Evolutionary conservation across 2,329 filamentous ascomycete genomes (phyloP).

Genomic region (Didymosphaeria variabile): DNA sequence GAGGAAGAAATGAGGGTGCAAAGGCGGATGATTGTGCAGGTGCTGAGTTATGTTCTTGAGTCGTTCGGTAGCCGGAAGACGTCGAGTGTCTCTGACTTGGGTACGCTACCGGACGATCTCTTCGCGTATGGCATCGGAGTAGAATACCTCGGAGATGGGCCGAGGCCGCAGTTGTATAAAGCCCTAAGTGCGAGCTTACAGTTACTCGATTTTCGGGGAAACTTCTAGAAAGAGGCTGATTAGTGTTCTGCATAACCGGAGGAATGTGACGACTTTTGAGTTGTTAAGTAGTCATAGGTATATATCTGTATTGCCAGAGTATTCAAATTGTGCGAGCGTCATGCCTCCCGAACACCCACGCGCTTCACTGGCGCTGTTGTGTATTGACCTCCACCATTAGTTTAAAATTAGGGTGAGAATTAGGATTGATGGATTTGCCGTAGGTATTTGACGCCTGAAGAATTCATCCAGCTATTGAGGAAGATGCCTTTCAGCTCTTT

Average conservation of each 20-base stretch:
- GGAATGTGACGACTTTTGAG: not conserved
- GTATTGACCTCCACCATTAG: slow-evolving; percentile 28
- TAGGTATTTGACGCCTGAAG: too few species aligned
- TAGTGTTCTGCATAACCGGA: slow-evolving; percentile 9
- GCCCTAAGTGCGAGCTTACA: not conserved
- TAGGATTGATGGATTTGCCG: too few species aligned
- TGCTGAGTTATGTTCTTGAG: not conserved
- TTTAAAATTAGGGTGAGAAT: too few species aligned
- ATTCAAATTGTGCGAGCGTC: too few species aligned
- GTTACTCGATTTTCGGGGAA: too few species aligned
- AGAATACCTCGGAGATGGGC: not conserved
- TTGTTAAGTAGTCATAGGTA: too few species aligned
- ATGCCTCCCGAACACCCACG: too few species aligned
- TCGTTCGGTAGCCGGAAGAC: not conserved
- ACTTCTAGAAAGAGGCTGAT: not conserved
- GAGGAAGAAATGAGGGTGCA: not conserved
- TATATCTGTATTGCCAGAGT: too few species aligned
- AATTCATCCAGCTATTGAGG: too few species aligned
- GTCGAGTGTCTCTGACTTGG: not conserved
- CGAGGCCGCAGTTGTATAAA: not conserved
- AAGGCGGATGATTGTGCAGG: not conserved
- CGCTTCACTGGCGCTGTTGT: too few species aligned
- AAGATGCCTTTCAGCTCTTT: too few species aligned
- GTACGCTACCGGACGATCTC: not conserved
- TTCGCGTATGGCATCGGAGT: not conserved